Evolutionary conservation across 345 rosid species (phyloP).

Genomic region (Syzygium aromaticum): DNA sequence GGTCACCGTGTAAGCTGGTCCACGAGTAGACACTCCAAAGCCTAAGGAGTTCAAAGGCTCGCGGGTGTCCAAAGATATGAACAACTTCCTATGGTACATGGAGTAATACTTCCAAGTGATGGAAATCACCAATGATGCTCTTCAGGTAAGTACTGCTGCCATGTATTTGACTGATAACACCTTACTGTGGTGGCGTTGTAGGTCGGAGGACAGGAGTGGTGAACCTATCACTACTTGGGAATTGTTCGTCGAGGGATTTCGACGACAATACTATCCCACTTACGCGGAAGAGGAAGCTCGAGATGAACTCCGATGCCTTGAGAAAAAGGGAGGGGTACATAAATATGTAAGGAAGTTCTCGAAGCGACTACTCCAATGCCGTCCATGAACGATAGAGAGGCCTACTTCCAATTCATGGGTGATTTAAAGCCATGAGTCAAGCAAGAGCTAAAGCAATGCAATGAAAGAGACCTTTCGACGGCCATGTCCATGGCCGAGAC

Average conservation of each 20-base stretch:
- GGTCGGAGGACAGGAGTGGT: accelerated
- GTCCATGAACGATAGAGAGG: background rate
- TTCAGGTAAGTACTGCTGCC: background rate
- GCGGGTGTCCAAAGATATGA: too few species aligned
- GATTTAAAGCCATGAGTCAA: background rate
- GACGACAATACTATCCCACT: background rate
- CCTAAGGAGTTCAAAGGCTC: too few species aligned
- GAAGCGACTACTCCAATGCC: background rate
- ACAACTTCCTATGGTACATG: too few species aligned
- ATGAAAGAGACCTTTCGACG: background rate
- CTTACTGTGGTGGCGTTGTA: background rate
- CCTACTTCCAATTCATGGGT: background rate
- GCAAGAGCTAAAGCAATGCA: background rate
- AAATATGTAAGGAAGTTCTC: background rate
- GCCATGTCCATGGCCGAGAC: background rate
- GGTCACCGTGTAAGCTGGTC: too few species aligned
- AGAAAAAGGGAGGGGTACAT: background rate
- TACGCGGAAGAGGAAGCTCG: background rate
- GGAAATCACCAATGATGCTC: too few species aligned
- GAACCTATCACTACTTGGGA: background rate
- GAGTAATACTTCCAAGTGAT: too few species aligned
- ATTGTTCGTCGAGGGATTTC: background rate
- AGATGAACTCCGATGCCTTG: background rate
- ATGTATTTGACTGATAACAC: background rate
- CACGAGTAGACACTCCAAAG: too few species aligned